Conservation (phyloP, 192 early-diverging fungal genomes). For the Backusella sp. region DNA sequence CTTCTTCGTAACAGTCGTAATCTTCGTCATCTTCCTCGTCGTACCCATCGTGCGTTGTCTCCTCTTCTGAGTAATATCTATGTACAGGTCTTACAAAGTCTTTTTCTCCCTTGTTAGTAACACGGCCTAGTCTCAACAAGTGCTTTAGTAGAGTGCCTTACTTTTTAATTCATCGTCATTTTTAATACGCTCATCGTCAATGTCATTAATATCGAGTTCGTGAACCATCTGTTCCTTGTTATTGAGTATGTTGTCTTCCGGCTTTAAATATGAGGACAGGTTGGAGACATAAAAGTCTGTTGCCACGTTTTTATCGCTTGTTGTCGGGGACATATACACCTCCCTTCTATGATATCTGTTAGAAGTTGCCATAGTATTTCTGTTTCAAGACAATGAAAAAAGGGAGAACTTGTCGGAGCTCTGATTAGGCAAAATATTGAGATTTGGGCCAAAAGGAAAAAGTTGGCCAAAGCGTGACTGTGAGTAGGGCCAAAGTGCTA, state of each 20-base stretch:
- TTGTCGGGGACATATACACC: not conserved
- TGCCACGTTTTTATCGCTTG: conserved; percentile 3
- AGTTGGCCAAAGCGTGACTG: conserved; percentile 6
- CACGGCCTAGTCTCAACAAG: too few relatives aligned
- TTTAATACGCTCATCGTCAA: not conserved
- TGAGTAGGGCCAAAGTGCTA: not conserved
- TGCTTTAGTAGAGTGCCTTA: too few relatives aligned
- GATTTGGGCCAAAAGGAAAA: not conserved
- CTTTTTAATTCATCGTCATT: conserved; percentile 8
- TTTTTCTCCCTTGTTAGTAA: not conserved
- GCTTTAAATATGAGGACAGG: not conserved
- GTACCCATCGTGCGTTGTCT: not conserved
- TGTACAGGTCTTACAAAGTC: not conserved
- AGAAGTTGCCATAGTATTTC: not conserved
- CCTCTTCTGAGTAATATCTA: not conserved
- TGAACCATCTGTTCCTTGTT: not conserved
- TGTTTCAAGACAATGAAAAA: not conserved
- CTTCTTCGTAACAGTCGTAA: not conserved
- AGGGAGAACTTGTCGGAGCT: not conserved
- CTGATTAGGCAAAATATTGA: not conserved
- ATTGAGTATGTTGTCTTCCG: not conserved
- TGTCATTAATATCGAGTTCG: conserved; percentile 4
- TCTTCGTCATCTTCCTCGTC: not conserved
- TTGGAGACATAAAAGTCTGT: not conserved
- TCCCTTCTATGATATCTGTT: not conserved